These are phyloP conservation scores for Diddensiella caesifluorescens DNA, from an alignment of 805 yeast species.

Conservation along the genomic window DNA sequence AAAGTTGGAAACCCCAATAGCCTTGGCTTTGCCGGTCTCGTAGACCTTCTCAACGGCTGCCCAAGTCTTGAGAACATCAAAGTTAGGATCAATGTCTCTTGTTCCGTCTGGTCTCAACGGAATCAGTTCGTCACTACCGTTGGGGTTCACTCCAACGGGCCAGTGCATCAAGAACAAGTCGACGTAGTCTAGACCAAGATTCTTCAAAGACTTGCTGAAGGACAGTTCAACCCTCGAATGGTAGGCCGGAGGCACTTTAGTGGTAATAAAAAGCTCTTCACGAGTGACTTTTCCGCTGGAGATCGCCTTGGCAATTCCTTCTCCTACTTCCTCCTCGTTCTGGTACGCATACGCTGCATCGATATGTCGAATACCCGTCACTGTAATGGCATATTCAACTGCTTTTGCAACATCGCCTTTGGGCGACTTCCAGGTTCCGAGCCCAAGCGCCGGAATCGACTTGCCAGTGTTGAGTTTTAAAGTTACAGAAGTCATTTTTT, in stretches of 20 bases:
- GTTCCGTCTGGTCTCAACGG: constrained; percentile 38
- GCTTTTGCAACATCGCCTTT: constrained; percentile 51
- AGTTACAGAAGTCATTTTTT: constrained; percentile 19
- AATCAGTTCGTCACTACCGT: constrained; percentile 35
- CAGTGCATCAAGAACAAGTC: constrained; percentile 79
- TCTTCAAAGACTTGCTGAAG: constrained; percentile 52
- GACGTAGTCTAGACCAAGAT: constrained; percentile 67
- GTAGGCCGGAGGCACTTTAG: constrained; percentile 48
- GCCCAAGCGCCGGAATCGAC: constrained; percentile 59
- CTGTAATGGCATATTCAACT: constrained; percentile 49
- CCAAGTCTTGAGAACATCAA: constrained; percentile 50
- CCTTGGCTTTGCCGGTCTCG: constrained; percentile 43
- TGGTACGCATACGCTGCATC: constrained; percentile 69
- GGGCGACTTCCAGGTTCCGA: constrained; percentile 68
- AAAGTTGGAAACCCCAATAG: constrained; percentile 76
- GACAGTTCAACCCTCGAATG: constrained; percentile 43
- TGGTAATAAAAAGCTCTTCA: constrained; percentile 61
- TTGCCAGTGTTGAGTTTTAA: constrained; percentile 50
- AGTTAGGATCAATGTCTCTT: constrained; percentile 32
- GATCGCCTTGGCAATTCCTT: constrained; percentile 40
- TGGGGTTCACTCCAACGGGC: constrained; percentile 57
- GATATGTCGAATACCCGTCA: constrained; percentile 66
- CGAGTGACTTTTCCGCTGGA: constrained; percentile 57
- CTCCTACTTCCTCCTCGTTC: constrained; percentile 63
- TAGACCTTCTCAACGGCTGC: constrained; percentile 56